These are phyloP conservation scores for Aquanectria penicillioides DNA, from an alignment of 2,329 filamentous ascomycete genomes.

Conservation along the genomic window DNA sequence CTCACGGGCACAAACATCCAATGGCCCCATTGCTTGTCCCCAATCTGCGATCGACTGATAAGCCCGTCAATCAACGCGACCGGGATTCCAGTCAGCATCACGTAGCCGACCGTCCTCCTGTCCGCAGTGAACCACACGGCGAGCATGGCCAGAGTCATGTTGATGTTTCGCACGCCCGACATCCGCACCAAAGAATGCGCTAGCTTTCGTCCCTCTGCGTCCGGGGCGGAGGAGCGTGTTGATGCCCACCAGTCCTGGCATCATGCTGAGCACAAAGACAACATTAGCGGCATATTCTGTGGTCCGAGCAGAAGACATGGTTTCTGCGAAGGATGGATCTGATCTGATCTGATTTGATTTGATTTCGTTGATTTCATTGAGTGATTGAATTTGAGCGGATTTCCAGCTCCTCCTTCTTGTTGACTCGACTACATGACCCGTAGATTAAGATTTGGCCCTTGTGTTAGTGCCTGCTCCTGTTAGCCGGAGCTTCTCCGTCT, in stretches of 20 bases:
- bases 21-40: conserved; percentile 5
- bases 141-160: not conserved
- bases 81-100: not conserved
- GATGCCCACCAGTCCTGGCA: conserved; percentile 13
- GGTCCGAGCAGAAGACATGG: not conserved
- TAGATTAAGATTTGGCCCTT: too few species aligned
- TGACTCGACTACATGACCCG: too few species aligned
- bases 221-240: conserved; percentile 4
- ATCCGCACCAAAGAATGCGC: conserved; percentile 3
- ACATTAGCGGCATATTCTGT: not conserved
- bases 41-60: not conserved
- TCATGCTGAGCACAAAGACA: not conserved
- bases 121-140: conserved; percentile 6
- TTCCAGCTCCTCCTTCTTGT: too few species aligned
- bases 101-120: conserved; percentile 3
- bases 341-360: not conserved
- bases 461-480: too few species aligned
- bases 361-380: too few species aligned
- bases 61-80: conserved; percentile 13
- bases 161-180: conserved; percentile 1
- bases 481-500: too few species aligned
- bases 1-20: conserved; percentile 8
- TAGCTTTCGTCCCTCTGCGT: not conserved
- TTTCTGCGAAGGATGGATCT: not conserved
- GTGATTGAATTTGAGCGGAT: too few species aligned